Evolutionary conservation across 805 yeast species (phyloP).

Genomic region (Candida loeiensis): DNA sequence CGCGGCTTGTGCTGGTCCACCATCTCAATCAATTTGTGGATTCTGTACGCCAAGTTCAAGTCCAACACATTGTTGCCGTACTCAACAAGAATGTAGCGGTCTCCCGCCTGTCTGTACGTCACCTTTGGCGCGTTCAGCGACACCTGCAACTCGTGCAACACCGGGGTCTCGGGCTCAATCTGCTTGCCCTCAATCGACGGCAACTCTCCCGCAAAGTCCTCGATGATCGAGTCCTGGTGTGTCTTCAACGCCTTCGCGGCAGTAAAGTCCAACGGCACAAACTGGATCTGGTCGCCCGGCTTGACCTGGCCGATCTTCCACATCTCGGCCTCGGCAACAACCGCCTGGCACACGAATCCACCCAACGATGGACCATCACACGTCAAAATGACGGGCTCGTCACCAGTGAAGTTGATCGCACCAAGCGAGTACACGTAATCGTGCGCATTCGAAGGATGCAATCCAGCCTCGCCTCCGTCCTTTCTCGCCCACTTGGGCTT

Average conservation of each 20-base stretch:
- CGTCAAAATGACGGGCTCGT: constrained; percentile 94
- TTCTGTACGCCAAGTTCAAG: constrained; percentile 78
- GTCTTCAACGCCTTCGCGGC: constrained; percentile 63
- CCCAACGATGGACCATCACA: constrained; percentile 98
- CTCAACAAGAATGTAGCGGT: constrained; percentile 85
- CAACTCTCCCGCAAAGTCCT: constrained; percentile 42
- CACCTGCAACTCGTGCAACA: constrained; percentile 51
- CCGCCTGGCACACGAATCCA: constrained; percentile 96
- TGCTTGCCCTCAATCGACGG: constrained; percentile 26
- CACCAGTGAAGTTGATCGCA: constrained; percentile 97
- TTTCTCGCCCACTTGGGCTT: constrained; percentile 95
- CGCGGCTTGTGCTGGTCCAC: constrained; percentile 60
- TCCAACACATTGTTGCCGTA: constrained; percentile 89
- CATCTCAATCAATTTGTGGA: constrained; percentile 74
- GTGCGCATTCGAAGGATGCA: constrained; percentile 98
- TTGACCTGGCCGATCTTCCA: constrained; percentile 98
- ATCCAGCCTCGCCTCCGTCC: constrained; percentile 97
- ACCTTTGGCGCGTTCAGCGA: constrained; percentile 60
- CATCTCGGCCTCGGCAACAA: constrained; percentile 92
- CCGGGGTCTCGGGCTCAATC: constrained; percentile 59
- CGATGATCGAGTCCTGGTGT: constrained; percentile 56
- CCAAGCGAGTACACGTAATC: constrained; percentile 96
- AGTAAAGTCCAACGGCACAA: constrained; percentile 71
- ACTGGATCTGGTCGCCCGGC: constrained; percentile 84
- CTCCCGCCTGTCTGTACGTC: constrained; percentile 95